A percentile compares a stretch with the other conserved stretches of the same genome.
phyloP scores from a whole-genome alignment of 495 filamentous ascomycete species.

The Neurospora sp. region DNA sequence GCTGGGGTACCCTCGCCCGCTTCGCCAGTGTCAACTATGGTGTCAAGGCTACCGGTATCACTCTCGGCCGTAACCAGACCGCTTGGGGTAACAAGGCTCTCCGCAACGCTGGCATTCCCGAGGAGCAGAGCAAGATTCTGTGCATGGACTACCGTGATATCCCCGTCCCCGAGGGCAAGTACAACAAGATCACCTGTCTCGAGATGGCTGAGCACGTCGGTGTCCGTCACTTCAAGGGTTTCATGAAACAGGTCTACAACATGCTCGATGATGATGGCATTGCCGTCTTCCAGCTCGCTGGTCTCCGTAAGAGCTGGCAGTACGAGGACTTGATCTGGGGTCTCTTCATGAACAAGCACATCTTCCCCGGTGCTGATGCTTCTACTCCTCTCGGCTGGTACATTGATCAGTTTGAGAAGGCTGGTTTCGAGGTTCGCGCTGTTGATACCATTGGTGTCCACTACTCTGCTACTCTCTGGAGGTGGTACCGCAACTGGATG shows the following conservation, averaged over 20 bases:
- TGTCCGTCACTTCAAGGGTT: slow-evolving; percentile 57
- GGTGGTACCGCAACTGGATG: slow-evolving; percentile 99
- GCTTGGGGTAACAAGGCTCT: slow-evolving; percentile 72
- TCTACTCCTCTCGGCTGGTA: slow-evolving; percentile 69
- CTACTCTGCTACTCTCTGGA: slow-evolving; percentile 94
- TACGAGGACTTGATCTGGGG: slow-evolving; percentile 86
- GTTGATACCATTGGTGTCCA: slow-evolving; percentile 90
- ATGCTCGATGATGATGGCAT: slow-evolving; percentile 83
- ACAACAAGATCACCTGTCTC: slow-evolving; percentile 78
- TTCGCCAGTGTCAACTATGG: slow-evolving; percentile 73
- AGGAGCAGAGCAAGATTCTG: slow-evolving; percentile 63
- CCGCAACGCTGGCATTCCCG: slow-evolving; percentile 54
- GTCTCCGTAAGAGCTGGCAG: slow-evolving; percentile 73
- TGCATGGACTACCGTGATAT: slow-evolving; percentile 85
- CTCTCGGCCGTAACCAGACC: slow-evolving; percentile 74
- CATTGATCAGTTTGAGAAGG: slow-evolving; percentile 57
- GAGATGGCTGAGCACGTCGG: slow-evolving; percentile 92
- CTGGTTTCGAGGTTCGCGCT: slow-evolving; percentile 68
- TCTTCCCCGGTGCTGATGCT: slow-evolving; percentile 83
- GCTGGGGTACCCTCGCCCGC: slow-evolving; percentile 76
- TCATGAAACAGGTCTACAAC: slow-evolving; percentile 64
- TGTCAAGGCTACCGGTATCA: slow-evolving; percentile 67
- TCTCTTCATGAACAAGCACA: slow-evolving; percentile 86
- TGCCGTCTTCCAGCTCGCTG: slow-evolving; percentile 78
- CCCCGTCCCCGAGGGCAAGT: slow-evolving; percentile 54